Base-by-base conservation (phyloP, 1,139 yeast genomes). In the Scheffersomyces segobiensis region DNA sequence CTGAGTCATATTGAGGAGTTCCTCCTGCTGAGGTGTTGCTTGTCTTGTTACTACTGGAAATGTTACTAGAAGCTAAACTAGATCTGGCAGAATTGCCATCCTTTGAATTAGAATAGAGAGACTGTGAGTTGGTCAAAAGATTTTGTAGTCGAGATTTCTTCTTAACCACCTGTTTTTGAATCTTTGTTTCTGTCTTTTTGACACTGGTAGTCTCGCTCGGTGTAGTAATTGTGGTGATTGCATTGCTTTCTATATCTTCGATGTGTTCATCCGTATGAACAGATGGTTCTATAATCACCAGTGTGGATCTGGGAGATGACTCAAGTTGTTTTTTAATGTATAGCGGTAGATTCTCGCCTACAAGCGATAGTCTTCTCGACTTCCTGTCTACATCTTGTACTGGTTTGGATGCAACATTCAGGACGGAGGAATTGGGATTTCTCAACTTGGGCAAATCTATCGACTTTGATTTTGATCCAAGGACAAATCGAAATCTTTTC, bases 261-360 rank as follows among this genome's bases (percentile, higher is more conserved):
- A 46, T 46, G 8, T 22, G 39, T 18, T 17, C 17, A 14, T 21
- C 48, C 18, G 42, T 49, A 18, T 39, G 54, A 10, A 12, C 20
- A 17, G 18, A 46, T 5, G 26, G 52, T 22, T 32, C 52, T 26
- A 20, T n/a, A 20, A 24, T 17, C n/a, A 21, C 20, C 18, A n/a
- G 46, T 5, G n/a, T 49, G 1, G 47, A 17, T 17, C 7, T 10
- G 3, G 21, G n/a, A 20, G 50, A 20, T 17, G 5, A 5, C 47
- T 53, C 60, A 5, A 78, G 59, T 63, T 79, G 83, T 19, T 73
- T 68, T 53, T 70, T 67, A 21, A 80, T 79, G 60, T 80, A 80
- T 12, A 61, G 53, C 1, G 84, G 84, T n/a, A 80, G 65, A 49
- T 67, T 71, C 55, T 77, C 80, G 1, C 78, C 81, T 19, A 79